A percentile compares a stretch with the other conserved stretches of the same genome.
Conservation (phyloP, 1,284 basidiomycete genomes). For the Ceratobasidium sp. region DNA sequence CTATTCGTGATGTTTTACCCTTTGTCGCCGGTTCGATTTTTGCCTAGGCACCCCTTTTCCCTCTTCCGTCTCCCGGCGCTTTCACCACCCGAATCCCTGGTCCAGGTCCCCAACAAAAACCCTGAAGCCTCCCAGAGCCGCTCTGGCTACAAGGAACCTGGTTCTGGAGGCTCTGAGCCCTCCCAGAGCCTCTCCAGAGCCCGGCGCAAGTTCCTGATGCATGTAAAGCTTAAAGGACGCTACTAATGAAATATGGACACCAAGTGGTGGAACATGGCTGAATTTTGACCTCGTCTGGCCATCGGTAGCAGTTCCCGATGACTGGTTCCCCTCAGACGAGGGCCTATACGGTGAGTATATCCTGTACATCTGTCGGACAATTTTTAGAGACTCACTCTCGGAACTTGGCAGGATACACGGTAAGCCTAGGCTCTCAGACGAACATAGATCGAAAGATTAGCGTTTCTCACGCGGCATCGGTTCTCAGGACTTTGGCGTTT, state of each 20-base stretch:
- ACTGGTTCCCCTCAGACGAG: slow-evolving; percentile 41
- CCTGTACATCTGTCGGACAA: background rate
- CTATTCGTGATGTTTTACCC: too few relatives aligned
- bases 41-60: too few relatives aligned
- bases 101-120: too few relatives aligned
- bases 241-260: background rate
- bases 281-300: slow-evolving; percentile 43
- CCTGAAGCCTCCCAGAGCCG: too few relatives aligned
- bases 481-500: slow-evolving; percentile 42
- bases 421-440: slow-evolving; percentile 10
- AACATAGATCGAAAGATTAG: background rate
- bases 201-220: background rate
- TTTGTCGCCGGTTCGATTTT: too few relatives aligned
- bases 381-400: background rate
- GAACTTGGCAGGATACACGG: slow-evolving; percentile 14
- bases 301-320: slow-evolving; percentile 36
- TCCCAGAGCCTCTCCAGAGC: too few relatives aligned
- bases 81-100: too few relatives aligned
- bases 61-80: too few relatives aligned
- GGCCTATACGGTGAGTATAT: slow-evolving; percentile 30
- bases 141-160: too few relatives aligned
- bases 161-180: too few relatives aligned
- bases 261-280: slow-evolving; percentile 40
- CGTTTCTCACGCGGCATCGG: background rate
- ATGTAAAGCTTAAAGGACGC: background rate